These are phyloP conservation scores for Tillandsia leiboldiana DNA, from an alignment of 176 grass and related monocot species.

Conservation along the genomic window DNA sequence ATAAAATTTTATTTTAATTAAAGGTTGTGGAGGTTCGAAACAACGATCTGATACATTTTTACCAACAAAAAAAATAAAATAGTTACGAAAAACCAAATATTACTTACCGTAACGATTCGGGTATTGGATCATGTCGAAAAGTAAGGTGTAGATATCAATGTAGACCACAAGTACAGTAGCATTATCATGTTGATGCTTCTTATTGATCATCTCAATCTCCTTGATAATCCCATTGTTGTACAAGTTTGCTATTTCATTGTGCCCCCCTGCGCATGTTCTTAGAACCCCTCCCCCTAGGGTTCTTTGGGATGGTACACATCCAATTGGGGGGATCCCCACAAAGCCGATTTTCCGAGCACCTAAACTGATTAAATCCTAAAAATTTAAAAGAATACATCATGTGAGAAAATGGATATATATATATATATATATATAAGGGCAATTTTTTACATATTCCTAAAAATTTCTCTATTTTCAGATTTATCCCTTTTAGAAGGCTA, in stretches of 20 bases:
- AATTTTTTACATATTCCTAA: too few species aligned
- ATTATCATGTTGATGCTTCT: neutral
- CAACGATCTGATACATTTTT: neutral
- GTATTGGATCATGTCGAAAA: slow-evolving; percentile 55
- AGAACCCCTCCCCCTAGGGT: slow-evolving; percentile 35
- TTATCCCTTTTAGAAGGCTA: too few species aligned
- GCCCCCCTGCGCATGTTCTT: slow-evolving; percentile 28
- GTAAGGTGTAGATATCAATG: slow-evolving; percentile 6
- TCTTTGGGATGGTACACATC: slow-evolving; percentile 76
- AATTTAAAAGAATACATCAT: slow-evolving; percentile 3
- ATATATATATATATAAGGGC: neutral
- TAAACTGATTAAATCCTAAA: slow-evolving; percentile 31
- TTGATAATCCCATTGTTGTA: slow-evolving; percentile 33
- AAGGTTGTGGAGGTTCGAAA: neutral
- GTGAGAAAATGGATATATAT: neutral
- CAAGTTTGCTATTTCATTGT: slow-evolving; percentile 46
- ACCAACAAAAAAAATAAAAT: neutral
- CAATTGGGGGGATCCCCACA: slow-evolving; percentile 65
- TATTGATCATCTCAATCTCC: slow-evolving; percentile 12
- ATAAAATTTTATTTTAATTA: neutral
- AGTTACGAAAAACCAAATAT: neutral
- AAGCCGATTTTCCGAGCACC: slow-evolving; percentile 47
- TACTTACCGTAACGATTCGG: slow-evolving; percentile 38
- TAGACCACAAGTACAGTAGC: neutral
- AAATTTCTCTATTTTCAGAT: too few species aligned